Base-by-base conservation (phyloP, 2,329 filamentous ascomycete species). In the Aspergillus japonicus region DNA sequence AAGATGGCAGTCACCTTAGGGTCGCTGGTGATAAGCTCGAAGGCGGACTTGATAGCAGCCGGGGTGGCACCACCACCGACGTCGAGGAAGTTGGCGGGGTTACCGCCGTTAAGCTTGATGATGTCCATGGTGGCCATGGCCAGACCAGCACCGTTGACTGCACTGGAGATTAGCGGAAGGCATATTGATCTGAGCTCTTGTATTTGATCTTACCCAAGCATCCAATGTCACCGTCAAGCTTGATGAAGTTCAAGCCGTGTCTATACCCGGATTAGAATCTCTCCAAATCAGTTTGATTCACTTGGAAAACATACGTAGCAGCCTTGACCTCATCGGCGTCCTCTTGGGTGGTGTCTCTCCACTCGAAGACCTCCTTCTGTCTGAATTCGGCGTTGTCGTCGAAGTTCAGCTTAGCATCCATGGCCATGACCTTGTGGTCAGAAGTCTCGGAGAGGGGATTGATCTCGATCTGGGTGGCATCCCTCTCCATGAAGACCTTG, bases 101-200 rank as follows among this genome's bases (percentile, higher is more conserved):
- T 84, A 66, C 95, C 95, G 70, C 95, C 95, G 82, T 98, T 99
- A 65, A 99, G 87, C 88, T 99, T 98, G 87, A 99, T 99, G 80
- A 99, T 98, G 80, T 99, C 95, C 95, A 99, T 99, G 77, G 95
- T 99, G 65, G 95, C 95, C 95, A 99, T 99, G 81, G 95, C 95
- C 68, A 99, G 90, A 83, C 95, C 95, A 73, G 95, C 95, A 77
- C 95, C 95, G 83, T 99, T 99, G 83, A 99, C 95, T 70, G 66
- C 26, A 59, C 16, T 54, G 24, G 16, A 24, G 7, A 24, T 68
- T 54, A 68, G 64, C 47, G 62, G 47, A 14, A 29, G 5, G 7
- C 12, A 31, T 33, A 29, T 16, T 11, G 14, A 57, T 52, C 14
- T 8, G 39, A 44, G 16, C 39, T 61, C 52, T 51, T 19, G 3